Base-by-base conservation (phyloP, 2,329 filamentous ascomycete species). In the Xylaria sp. region DNA sequence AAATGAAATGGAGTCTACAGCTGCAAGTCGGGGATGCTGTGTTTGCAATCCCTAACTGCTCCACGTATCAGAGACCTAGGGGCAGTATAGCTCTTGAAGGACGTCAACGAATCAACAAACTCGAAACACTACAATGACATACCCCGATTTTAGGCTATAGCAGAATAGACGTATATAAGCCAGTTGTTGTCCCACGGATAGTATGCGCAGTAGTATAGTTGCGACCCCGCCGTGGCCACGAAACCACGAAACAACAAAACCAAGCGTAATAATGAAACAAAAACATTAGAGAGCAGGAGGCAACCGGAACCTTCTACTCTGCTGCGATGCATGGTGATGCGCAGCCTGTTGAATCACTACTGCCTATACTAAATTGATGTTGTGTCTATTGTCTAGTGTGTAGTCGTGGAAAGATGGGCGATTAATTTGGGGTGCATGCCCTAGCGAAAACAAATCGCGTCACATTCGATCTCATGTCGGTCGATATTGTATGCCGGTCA, bases 351-450 rank as follows among this genome's bases (percentile, higher is more conserved):
- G 49, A 25, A 53, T 31, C 33, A 15, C 20, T 10, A 33, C 49
- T 15, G 29, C 10, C n/a, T 5, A 2, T 55, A 7, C 13, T 13
- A 22, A 55, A 42, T 11, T 13, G 22, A 9, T 42, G 31, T 9
- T 38, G 25, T 42, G 53, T 42, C 25, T 36, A 5, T 44, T 55
- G 2, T 15, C 27, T 31, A n/a, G n/a, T 55, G 2, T 15, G n/a
- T 31, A n/a, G n/a, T 31, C n/a, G 10, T 15, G 15, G 25, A 17
- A 36, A 29, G 44, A 44, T 61, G 53, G 55, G 54, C 17, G 50
- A 42, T 62, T 66, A 58, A 60, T 63, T 59, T 59, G 20, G 33
- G 39, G 17, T 59, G 54, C 59, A 54, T 66, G 42, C 29, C 27
- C 20, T n/a, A 31, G 20, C 31, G 5, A 27, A n/a, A 22, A 17